A percentile compares a stretch with the other conserved stretches of the same genome.
Evolutionary conservation across 768 basidiomycete genomes (phyloP).

Genomic region (Tricholoma hemisulphureum): DNA sequence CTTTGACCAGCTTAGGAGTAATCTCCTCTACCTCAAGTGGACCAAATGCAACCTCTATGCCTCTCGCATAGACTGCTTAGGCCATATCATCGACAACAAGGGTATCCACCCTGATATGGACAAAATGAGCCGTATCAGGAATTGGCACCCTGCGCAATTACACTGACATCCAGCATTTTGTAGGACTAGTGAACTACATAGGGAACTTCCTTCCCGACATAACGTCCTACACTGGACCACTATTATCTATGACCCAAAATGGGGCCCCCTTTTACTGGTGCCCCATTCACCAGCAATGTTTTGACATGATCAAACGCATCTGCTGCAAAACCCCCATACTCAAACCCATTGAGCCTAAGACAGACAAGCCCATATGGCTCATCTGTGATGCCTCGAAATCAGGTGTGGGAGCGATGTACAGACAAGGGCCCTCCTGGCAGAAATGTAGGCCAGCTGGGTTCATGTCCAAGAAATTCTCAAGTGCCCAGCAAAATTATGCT

Average conservation of each 20-base stretch:
- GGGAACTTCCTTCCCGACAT: slow-evolving; percentile 36
- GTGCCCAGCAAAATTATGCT: slow-evolving; percentile 28
- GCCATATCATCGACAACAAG: slow-evolving; percentile 37
- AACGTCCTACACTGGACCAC: slow-evolving; percentile 28
- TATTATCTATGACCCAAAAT: slow-evolving; percentile 28
- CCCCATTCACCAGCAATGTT: slow-evolving; percentile 21
- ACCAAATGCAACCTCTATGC: slow-evolving; percentile 35
- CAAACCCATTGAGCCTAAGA: background rate
- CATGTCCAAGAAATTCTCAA: slow-evolving; percentile 26
- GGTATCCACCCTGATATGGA: too few relatives aligned
- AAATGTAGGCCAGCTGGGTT: slow-evolving; percentile 27
- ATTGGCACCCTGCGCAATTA: too few relatives aligned
- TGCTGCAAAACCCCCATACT: too few relatives aligned
- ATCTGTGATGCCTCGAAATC: too few relatives aligned
- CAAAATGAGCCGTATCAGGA: too few relatives aligned
- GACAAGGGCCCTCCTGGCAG: too few relatives aligned
- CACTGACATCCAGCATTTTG: slow-evolving; percentile 37
- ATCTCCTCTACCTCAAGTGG: slow-evolving; percentile 30
- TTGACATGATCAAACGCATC: slow-evolving; percentile 21
- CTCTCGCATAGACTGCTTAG: too few relatives aligned
- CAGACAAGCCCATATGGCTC: slow-evolving; percentile 24
- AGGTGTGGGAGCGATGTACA: too few relatives aligned
- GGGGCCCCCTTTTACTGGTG: slow-evolving; percentile 27
- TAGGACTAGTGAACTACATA: slow-evolving; percentile 41
- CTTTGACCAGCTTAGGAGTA: slow-evolving; percentile 18